Percentiles rank a stretch among this genome's conserved stretches.
Conservation (phyloP, 2,329 filamentous ascomycete genomes). For the Penicillium expansum region DNA sequence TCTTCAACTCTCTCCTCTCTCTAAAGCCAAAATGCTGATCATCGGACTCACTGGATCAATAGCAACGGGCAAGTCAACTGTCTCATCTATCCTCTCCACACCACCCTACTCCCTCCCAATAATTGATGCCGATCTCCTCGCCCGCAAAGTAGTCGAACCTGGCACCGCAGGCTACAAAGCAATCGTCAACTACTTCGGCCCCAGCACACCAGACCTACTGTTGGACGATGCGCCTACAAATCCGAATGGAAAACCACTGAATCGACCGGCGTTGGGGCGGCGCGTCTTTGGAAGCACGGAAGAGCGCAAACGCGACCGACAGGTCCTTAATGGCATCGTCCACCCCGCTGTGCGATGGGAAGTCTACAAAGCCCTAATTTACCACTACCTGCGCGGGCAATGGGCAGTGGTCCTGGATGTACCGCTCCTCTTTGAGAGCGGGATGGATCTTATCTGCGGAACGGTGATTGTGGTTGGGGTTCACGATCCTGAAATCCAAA, state of each 20-base stretch:
- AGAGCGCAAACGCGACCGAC: slow-evolving; percentile 68
- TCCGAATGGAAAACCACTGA: slow-evolving; percentile 60
- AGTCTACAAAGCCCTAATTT: slow-evolving; percentile 73
- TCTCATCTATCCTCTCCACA: slow-evolving; percentile 75
- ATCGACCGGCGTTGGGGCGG: slow-evolving; percentile 78
- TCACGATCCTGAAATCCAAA: slow-evolving; percentile 74
- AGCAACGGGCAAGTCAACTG: slow-evolving; percentile 96
- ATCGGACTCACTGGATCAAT: slow-evolving; percentile 96
- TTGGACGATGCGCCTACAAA: slow-evolving; percentile 50
- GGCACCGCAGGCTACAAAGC: slow-evolving; percentile 79
- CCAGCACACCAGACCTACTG: slow-evolving; percentile 82
- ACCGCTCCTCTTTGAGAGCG: slow-evolving; percentile 84
- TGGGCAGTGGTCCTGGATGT: slow-evolving; percentile 94
- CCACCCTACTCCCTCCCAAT: slow-evolving; percentile 83
- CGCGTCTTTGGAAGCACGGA: slow-evolving; percentile 80
- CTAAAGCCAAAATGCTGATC: slow-evolving; percentile 67
- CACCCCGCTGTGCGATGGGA: slow-evolving; percentile 84
- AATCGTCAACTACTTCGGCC: slow-evolving; percentile 77
- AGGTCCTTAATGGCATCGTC: slow-evolving; percentile 81
- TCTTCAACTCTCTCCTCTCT: background rate
- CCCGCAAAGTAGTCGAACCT: slow-evolving; percentile 90
- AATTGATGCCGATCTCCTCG: slow-evolving; percentile 89
- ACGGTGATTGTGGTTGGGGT: slow-evolving; percentile 85
- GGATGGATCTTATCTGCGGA: slow-evolving; percentile 81
- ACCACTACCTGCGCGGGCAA: slow-evolving; percentile 68